Percentiles rank a stretch among this genome's conserved stretches.
phyloP scores from a whole-genome alignment of 208 protist species.

The Acanthamoeba rhysodes region DNA sequence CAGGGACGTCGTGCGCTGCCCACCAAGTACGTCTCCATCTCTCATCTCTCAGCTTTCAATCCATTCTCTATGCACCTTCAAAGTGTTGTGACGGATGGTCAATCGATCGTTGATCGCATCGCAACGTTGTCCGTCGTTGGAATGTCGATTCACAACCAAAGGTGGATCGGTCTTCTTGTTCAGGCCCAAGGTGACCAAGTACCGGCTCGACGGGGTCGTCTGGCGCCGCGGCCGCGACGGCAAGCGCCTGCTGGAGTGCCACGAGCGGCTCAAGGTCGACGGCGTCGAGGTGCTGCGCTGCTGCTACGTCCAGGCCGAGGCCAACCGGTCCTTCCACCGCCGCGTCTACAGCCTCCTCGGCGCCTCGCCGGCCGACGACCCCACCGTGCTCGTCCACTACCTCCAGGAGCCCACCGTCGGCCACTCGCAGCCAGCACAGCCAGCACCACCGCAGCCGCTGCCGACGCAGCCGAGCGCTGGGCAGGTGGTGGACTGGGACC shows the following conservation, averaged over 20 bases:
- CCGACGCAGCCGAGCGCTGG: background rate
- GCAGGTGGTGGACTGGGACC: background rate
- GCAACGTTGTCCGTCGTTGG: background rate
- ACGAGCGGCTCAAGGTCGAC: slow-evolving; percentile 28
- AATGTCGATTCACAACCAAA: background rate
- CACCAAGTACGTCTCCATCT: background rate
- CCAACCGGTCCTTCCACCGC: background rate
- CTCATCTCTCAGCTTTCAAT: background rate
- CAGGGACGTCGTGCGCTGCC: background rate
- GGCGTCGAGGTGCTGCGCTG: slow-evolving; percentile 19
- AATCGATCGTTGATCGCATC: background rate
- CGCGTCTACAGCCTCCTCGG: slow-evolving; percentile 41
- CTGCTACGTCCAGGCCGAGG: slow-evolving; percentile 32
- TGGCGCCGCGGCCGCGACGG: background rate
- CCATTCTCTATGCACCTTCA: background rate
- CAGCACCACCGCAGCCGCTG: background rate
- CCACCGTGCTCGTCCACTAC: slow-evolving; percentile 48
- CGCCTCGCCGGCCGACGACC: background rate
- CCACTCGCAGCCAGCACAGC: background rate
- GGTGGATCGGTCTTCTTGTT: slow-evolving; percentile 7
- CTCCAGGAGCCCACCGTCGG: background rate
- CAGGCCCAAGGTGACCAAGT: slow-evolving; percentile 20
- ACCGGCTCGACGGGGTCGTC: slow-evolving; percentile 13
- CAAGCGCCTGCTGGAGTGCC: slow-evolving; percentile 22
- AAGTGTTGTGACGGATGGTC: no score